These are phyloP conservation scores for Schizonepeta tenuifolia DNA, from an alignment of 257 asterid species.

Conservation along the genomic window DNA sequence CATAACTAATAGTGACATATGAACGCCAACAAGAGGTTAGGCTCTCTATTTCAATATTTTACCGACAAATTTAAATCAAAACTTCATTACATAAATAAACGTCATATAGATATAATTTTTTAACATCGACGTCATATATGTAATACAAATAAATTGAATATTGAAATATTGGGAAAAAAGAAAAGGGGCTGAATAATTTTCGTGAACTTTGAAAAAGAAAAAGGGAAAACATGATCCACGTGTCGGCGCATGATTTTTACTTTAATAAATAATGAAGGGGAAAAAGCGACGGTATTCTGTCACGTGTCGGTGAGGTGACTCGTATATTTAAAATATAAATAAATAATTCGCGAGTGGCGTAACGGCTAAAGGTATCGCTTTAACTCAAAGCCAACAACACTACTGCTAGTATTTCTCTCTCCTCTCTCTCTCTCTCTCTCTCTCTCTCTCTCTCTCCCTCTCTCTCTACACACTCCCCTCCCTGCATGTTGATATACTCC, in stretches of 20 bases:
- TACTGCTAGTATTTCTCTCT: constrained; percentile 32
- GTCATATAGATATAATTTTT: too few relatives aligned
- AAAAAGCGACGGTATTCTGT: constrained; percentile 36
- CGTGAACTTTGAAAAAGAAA: not conserved
- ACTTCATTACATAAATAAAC: not conserved
- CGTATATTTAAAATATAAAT: constrained; percentile 21
- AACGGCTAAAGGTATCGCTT: constrained; percentile 45
- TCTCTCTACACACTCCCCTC: too few relatives aligned
- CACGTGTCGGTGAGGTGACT: constrained; percentile 67
- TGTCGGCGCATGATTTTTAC: constrained; percentile 32
- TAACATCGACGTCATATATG: too few relatives aligned
- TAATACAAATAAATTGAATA: not conserved
- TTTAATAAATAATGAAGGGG: not conserved
- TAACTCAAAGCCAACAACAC: constrained; percentile 32
- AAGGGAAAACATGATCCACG: constrained; percentile 44
- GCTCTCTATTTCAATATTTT: not conserved
- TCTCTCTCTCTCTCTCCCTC: constrained; percentile 27
- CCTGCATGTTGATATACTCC: constrained; percentile 28
- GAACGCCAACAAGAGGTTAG: not conserved
- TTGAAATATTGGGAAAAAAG: not conserved
- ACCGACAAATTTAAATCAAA: not conserved
- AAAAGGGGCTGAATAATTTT: not conserved
- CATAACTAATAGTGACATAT: not conserved
- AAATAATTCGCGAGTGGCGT: constrained; percentile 31
- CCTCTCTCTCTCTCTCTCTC: constrained; percentile 21